Conservation (phyloP, 805 yeast genomes). For the Starmera amethionina region DNA sequence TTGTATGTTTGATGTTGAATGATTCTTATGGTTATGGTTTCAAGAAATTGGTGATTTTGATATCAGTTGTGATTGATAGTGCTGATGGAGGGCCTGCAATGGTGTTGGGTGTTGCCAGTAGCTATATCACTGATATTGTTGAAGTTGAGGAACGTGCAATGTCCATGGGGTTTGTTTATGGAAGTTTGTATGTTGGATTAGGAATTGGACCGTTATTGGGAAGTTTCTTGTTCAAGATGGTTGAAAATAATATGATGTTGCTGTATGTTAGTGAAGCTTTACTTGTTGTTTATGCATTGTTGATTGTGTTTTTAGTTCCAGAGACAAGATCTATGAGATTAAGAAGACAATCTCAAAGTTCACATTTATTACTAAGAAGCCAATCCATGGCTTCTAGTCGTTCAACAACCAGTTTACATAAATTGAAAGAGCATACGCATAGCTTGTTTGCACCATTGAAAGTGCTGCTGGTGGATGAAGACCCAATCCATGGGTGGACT, state of each 20-base stretch:
- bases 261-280: constrained; percentile 20
- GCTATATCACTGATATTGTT: constrained; percentile 69
- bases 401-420: too few species aligned
- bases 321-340: constrained; percentile 57
- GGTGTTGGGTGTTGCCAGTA: constrained; percentile 46
- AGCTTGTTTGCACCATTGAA: constrained; percentile 38
- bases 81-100: constrained; percentile 57
- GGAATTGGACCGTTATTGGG: constrained; percentile 60
- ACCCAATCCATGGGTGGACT: constrained; percentile 16
- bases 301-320: constrained; percentile 33
- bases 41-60: too few species aligned
- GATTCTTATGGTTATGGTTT: too few species aligned
- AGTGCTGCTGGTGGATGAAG: constrained; percentile 42
- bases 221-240: constrained; percentile 24
- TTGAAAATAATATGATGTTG: constrained; percentile 21
- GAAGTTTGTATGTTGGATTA: constrained; percentile 49
- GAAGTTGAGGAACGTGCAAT: constrained; percentile 49
- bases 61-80: constrained; percentile 35
- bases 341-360: constrained; percentile 39
- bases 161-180: constrained; percentile 48
- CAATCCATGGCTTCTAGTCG: too few species aligned
- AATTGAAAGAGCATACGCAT: too few species aligned
- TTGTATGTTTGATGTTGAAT: too few species aligned
- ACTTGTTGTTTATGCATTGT: constrained; percentile 23
- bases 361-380: constrained; percentile 10